phyloP scores from a whole-genome alignment of 768 basidiomycete genomes.

The Naganishia antarctica region DNA sequence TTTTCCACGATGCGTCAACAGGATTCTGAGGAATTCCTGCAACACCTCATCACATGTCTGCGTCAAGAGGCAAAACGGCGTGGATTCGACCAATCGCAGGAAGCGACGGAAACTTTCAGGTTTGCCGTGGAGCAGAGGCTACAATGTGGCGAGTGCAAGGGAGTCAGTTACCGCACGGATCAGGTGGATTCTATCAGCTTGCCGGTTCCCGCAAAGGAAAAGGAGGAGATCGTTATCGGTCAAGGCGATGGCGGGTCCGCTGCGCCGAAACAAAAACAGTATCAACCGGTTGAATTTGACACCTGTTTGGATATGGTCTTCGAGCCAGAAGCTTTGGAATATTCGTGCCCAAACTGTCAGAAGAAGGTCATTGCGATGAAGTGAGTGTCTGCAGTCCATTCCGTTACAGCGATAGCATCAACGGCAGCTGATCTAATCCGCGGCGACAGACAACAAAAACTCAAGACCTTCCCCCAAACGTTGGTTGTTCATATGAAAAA shows the following conservation, averaged over 20 bases:
- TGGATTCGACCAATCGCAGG: constrained; percentile 46
- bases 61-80: constrained; percentile 57
- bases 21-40: constrained; percentile 91
- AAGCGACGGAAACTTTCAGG: constrained; percentile 70
- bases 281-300: constrained; percentile 29
- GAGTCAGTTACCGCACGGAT: constrained; percentile 78
- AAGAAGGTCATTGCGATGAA: constrained; percentile 66
- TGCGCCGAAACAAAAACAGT: constrained; percentile 25
- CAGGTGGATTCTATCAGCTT: constrained; percentile 71
- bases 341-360: constrained; percentile 69
- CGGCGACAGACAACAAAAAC: constrained; percentile 61
- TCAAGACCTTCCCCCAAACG: constrained; percentile 81
- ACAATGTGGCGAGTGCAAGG: constrained; percentile 70
- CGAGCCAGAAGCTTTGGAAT: constrained; percentile 67
- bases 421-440: not conserved
- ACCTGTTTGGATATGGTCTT: constrained; percentile 53
- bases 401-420: not conserved
- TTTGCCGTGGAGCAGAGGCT: constrained; percentile 83
- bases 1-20: constrained; percentile 96
- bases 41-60: constrained; percentile 69
- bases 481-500: constrained; percentile 87
- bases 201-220: constrained; percentile 65
- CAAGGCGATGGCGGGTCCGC: constrained; percentile 37
- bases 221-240: constrained; percentile 61
- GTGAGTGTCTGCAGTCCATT: constrained; percentile 53